Evolutionary conservation across 2,329 filamentous ascomycete genomes (phyloP).

Genomic region (Aspergillus pseudoviridinutans): DNA sequence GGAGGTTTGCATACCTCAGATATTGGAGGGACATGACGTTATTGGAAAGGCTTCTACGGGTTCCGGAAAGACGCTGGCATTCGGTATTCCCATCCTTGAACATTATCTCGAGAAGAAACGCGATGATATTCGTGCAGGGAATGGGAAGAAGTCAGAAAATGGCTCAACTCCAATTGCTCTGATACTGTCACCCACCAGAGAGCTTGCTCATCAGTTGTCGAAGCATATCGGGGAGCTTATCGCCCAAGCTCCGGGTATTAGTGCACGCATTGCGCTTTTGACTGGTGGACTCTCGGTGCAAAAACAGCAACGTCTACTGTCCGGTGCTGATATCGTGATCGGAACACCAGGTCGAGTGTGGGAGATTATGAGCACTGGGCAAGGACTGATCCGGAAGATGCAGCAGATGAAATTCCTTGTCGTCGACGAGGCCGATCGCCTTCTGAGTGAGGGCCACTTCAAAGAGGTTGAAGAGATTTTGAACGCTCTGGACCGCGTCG

Average conservation of each 20-base stretch:
- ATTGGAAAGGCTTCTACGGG: constrained; percentile 95
- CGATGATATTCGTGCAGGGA: constrained; percentile 13
- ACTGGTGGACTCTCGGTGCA: constrained; percentile 92
- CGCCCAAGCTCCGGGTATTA: constrained; percentile 58
- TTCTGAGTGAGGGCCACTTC: constrained; percentile 90
- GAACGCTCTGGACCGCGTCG: constrained; percentile 67
- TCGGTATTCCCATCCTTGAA: constrained; percentile 89
- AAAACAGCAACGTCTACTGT: constrained; percentile 84
- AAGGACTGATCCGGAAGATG: constrained; percentile 65
- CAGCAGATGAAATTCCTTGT: constrained; percentile 76
- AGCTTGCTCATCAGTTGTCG: constrained; percentile 86
- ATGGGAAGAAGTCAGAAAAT: constrained; percentile 40
- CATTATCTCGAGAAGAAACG: constrained; percentile 59
- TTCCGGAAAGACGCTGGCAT: constrained; percentile 93
- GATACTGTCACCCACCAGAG: constrained; percentile 85
- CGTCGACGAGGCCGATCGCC: constrained; percentile 87
- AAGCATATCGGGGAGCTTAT: constrained; percentile 77
- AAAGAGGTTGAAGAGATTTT: constrained; percentile 91
- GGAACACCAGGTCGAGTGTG: constrained; percentile 89
- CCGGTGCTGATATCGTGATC: constrained; percentile 85
- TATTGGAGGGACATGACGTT: constrained; percentile 79
- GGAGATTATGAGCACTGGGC: constrained; percentile 81
- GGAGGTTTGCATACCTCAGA: constrained; percentile 70
- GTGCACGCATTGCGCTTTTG: constrained; percentile 68
- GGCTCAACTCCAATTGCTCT: constrained; percentile 61